Base-by-base conservation (phyloP, 2,329 filamentous ascomycete genomes). In the Aspergillus carbonarius region DNA sequence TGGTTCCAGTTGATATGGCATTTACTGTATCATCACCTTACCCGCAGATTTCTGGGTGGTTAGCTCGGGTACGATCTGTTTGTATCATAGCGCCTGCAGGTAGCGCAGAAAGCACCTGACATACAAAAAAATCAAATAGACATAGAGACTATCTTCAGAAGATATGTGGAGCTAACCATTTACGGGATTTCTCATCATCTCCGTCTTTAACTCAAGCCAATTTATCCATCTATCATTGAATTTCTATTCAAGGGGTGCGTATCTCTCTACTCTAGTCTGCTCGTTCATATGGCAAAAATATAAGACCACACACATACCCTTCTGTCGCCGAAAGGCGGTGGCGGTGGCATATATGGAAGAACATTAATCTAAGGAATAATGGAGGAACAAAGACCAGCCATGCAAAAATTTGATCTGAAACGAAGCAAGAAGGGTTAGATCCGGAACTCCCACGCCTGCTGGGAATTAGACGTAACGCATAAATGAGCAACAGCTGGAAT, bases 81-180 rank as follows among this genome's bases (percentile, higher is more conserved):
- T 48, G 44, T 48, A 32, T 48, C 23, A 47, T 56, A 56, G 37
- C 46, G 17, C 46, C 27, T 32, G 54, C 48, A 18, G 18, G 35
- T 23, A 50, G 54, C 54, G 44, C 54, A 34, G 23, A 25, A 47
- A 47, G 12, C 23, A 25, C 15, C 42, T 15, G 25, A 30, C 15
- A 47, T 47, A 47, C 5, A 4, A 27, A 30, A 47, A 47, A 2
- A 17, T n/a, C 37, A n/a, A 48, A 30, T 48, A 32, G 25, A 48
- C 15, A 30, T n/a, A 47, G 39, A 40, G 8, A 20, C 23, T 15
- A 42, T 42, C 20, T 15, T 12, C 4, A 23, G 20, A 32, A 32
- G 30, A 32, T 32, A 7, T 32, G 9, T 12, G 7, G 2, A 9
- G 30, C 30, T 4, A 10, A 32, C 30, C 7, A 32, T 32, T 10